A percentile compares a stretch with the other conserved stretches of the same genome.
These are phyloP conservation scores for Apiospora hydei DNA, from an alignment of 2,329 filamentous ascomycete species.

Conservation along the genomic window DNA sequence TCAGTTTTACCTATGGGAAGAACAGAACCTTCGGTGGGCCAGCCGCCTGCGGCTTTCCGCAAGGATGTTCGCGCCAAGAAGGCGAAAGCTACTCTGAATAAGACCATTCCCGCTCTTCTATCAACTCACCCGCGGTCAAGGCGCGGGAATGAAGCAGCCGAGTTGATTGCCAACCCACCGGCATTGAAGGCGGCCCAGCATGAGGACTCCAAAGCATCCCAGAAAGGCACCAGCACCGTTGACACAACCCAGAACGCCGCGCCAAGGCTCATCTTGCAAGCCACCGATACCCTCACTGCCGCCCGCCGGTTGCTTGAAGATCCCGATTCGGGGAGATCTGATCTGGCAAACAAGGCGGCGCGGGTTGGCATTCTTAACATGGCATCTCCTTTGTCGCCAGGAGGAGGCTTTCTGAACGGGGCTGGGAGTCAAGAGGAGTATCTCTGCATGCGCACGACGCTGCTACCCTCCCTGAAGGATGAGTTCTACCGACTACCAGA, in stretches of 20 bases:
- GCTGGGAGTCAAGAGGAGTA: conserved; percentile 68
- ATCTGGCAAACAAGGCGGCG: conserved; percentile 31
- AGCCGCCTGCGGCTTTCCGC: conserved; percentile 40
- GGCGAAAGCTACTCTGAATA: conserved; percentile 65
- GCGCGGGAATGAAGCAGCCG: conserved; percentile 59
- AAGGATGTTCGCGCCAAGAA: conserved; percentile 55
- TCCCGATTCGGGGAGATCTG: conserved; percentile 20
- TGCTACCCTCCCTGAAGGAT: conserved; percentile 64
- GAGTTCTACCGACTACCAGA: conserved; percentile 67
- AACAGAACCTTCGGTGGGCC: conserved; percentile 40
- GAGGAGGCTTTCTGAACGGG: conserved; percentile 67
- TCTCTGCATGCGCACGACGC: conserved; percentile 66
- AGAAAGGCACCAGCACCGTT: not conserved
- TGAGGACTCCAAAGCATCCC: not conserved
- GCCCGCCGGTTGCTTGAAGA: conserved; percentile 47
- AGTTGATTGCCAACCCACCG: conserved; percentile 51
- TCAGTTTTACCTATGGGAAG: conserved; percentile 36
- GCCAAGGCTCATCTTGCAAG: conserved; percentile 53
- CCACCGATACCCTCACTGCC: conserved; percentile 61
- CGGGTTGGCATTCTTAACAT: conserved; percentile 67
- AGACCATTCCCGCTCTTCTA: conserved; percentile 63
- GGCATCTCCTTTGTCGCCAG: conserved; percentile 67
- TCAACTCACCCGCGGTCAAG: conserved; percentile 60
- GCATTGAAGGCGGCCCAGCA: conserved; percentile 7
- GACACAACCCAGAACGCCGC: not conserved